Percentiles rank a stretch among this genome's conserved stretches.
These are phyloP conservation scores for Candida manassasensis DNA, from an alignment of 805 yeast species.

Conservation along the genomic window DNA sequence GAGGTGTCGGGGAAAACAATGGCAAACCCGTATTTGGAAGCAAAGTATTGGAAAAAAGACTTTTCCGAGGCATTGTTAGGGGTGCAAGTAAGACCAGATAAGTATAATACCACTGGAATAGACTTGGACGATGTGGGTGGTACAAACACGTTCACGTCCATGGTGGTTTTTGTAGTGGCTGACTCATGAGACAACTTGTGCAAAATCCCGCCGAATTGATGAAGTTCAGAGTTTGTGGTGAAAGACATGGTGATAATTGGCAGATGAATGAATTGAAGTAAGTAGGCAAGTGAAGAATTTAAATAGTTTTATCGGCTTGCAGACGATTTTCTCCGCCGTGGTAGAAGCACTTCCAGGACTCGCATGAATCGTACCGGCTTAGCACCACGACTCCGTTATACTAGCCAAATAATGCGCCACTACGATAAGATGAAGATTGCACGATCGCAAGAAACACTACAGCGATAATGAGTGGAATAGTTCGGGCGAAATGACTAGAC, in stretches of 20 bases:
- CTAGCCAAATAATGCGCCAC: too few relatives aligned
- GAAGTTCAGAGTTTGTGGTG: constrained; percentile 48
- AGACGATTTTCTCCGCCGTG: too few relatives aligned
- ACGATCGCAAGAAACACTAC: too few relatives aligned
- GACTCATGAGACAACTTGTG: constrained; percentile 76
- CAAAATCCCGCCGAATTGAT: constrained; percentile 70
- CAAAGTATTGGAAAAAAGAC: constrained; percentile 80
- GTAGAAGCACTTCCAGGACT: too few relatives aligned
- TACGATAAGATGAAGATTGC: too few relatives aligned
- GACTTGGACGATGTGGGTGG: constrained; percentile 46
- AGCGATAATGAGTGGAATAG: too few relatives aligned
- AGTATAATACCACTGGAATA: constrained; percentile 71
- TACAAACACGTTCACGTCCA: constrained; percentile 81
- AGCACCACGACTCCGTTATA: too few relatives aligned
- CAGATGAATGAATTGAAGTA: neutral
- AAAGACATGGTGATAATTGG: constrained; percentile 41
- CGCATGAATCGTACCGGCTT: too few relatives aligned
- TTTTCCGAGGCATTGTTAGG: constrained; percentile 93
- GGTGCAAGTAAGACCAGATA: constrained; percentile 89
- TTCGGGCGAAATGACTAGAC: too few relatives aligned
- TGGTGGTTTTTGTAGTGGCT: constrained; percentile 53
- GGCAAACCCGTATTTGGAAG: constrained; percentile 78
- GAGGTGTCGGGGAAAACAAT: constrained; percentile 95
- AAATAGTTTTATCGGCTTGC: too few relatives aligned
- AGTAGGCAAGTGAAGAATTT: neutral